A percentile compares a stretch with the other conserved stretches of the same genome.
Evolutionary conservation across 306 rosid species (phyloP).

Genomic region (Trifolium dubium): DNA sequence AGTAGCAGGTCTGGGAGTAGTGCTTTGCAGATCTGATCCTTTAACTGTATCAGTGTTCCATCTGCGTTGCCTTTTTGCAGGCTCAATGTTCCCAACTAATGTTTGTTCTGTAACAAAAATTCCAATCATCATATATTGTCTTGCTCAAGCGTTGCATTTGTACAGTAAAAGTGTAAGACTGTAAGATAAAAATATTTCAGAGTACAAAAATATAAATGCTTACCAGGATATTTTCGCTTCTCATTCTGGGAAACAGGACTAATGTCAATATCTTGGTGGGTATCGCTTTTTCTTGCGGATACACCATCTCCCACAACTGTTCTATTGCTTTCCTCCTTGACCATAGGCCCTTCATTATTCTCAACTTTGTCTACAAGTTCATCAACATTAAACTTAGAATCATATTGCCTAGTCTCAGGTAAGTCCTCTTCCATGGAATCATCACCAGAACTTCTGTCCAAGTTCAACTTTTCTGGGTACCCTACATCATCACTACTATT

Average conservation of each 20-base stretch:
- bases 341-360: constrained; percentile 55
- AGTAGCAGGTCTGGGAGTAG: constrained; percentile 53
- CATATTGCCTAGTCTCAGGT: constrained; percentile 78
- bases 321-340: constrained; percentile 57
- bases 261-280: constrained; percentile 55
- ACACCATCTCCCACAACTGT: constrained; percentile 58
- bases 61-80: constrained; percentile 87
- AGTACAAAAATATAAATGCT: constrained; percentile 35
- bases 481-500: constrained; percentile 65
- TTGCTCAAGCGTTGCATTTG: not conserved
- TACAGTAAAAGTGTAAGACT: not conserved
- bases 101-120: constrained; percentile 58
- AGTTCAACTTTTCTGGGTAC: constrained; percentile 85
- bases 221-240: constrained; percentile 88
- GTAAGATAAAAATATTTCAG: not conserved
- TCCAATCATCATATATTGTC: constrained; percentile 5
- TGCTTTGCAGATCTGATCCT: constrained; percentile 61
- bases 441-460: constrained; percentile 98
- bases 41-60: constrained; percentile 77
- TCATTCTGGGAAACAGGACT: constrained; percentile 56
- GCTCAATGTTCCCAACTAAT: constrained; percentile 68
- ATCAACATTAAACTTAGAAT: constrained; percentile 67
- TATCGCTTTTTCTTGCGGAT: constrained; percentile 55
- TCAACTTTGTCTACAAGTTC: constrained; percentile 57
- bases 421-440: constrained; percentile 98